Evolutionary conservation across 2,329 filamentous ascomycete species (phyloP), one percentile per base, ranked within the genome.

Genomic region (Fusarium hainanense): DNA sequence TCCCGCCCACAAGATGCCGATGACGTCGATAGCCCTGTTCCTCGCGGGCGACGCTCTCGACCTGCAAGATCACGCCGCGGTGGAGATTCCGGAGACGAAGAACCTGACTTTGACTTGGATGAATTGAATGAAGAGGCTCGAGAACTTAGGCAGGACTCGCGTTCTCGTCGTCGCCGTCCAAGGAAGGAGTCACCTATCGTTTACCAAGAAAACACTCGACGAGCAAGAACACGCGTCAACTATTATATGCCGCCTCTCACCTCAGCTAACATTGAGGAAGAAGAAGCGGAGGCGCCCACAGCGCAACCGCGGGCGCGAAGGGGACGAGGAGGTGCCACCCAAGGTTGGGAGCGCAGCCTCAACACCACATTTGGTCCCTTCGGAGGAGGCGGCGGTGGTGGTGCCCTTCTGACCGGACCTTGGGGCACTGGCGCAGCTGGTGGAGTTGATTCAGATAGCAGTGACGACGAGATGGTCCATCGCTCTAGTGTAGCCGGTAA

Each of bases 351-450:
- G 77, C 91, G 94, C 51, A 93, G 87, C 60, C 85, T 98, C 32
- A 95, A 97, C 80, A 94, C 93, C 23, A 97, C 94, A 1, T 93
- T 91, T 77, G 96, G 96, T 11, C 96, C 96, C 4, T 98, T 99
- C 79, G 96, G 94, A 62, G 94, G 96, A 43, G 92, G 92, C 47
- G 89, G 90, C 44, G 93, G 93, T 37, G 87, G 86, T 43, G 87
- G 90, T 32, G 88, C 93, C 18, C 84, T 96, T 14, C 87, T 95
- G 58, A 89, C 85, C 65, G 93, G 93, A 2, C 90, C 92, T 7
- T 92, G 90, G 84, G 92, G 90, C 58, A 89, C 89, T 44, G 91
- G 88, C 14, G 92, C 92, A 23, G 88, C 89, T 65, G 94, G 91
- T 28, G 93, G 92, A 55, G 92, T 90, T 11, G 96, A 98, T 75